Conservation (phyloP, 2,329 filamentous ascomycete genomes). For the Paramyrothecium sp. region DNA sequence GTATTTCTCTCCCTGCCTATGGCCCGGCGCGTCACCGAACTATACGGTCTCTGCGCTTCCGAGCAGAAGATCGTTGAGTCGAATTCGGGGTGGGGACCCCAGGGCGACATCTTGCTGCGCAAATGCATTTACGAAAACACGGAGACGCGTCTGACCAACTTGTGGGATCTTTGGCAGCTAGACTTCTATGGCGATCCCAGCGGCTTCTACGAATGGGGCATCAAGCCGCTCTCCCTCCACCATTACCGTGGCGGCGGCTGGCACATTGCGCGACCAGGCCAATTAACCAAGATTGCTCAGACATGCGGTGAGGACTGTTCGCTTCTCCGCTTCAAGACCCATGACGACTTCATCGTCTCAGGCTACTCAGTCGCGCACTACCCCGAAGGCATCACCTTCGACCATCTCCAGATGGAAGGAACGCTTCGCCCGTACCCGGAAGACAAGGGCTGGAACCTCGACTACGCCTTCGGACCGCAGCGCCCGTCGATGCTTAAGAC, state of each 20-base stretch:
- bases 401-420: conserved; percentile 48
- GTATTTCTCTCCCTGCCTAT: conserved; percentile 58
- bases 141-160: conserved; percentile 52
- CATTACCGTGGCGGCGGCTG: conserved; percentile 63
- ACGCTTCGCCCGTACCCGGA: conserved; percentile 49
- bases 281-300: conserved; percentile 56
- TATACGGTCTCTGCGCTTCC: conserved; percentile 44
- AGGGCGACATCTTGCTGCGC: conserved; percentile 60
- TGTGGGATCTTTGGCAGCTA: conserved; percentile 60
- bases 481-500: conserved; percentile 45
- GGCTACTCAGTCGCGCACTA: conserved; percentile 61
- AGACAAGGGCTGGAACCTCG: conserved; percentile 48
- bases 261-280: conserved; percentile 52
- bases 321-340: conserved; percentile 55
- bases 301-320: conserved; percentile 61
- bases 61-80: conserved; percentile 52
- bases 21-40: conserved; percentile 41
- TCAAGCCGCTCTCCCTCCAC: conserved; percentile 60
- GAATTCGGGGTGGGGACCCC: conserved; percentile 57
- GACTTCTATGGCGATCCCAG: conserved; percentile 60
- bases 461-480: conserved; percentile 51
- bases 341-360: conserved; percentile 53
- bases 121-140: conserved; percentile 66
- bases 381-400: conserved; percentile 47
- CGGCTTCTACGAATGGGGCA: conserved; percentile 63